phyloP scores from a whole-genome alignment of 192 early-diverging fungal genomes.

The Geosiphon pyriformis region DNA sequence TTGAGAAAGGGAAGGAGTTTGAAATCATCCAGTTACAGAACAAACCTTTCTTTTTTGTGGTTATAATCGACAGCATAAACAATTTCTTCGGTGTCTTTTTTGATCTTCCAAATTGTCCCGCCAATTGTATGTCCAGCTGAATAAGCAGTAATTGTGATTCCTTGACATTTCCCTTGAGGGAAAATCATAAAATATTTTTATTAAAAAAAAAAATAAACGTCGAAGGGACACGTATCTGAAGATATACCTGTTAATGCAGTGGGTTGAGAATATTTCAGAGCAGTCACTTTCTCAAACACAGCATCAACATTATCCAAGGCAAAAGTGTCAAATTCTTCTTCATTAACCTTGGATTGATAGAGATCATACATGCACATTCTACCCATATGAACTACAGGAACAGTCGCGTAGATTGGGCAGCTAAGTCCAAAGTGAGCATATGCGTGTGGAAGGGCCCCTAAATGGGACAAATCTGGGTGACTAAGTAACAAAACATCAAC shows the following conservation, averaged over 20 bases:
- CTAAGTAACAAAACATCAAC: constrained; percentile 87
- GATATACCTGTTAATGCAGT: constrained; percentile 55
- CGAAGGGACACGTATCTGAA: not conserved
- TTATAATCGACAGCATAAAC: constrained; percentile 97
- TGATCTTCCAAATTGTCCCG: constrained; percentile 95
- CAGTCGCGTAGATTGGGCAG: constrained; percentile 84
- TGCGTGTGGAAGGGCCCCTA: constrained; percentile 84
- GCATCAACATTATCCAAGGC: constrained; percentile 73
- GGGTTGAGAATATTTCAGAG: constrained; percentile 86
- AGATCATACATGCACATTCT: constrained; percentile 78
- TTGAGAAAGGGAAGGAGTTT: constrained; percentile 50
- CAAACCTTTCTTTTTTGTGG: constrained; percentile 84
- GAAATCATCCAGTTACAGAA: constrained; percentile 24
- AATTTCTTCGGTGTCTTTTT: constrained; percentile 89
- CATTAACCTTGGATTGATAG: constrained; percentile 59
- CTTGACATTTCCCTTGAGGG: constrained; percentile 62
- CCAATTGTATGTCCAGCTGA: constrained; percentile 92
- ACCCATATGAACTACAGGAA: constrained; percentile 92
- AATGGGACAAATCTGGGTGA: constrained; percentile 82
- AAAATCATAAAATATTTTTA: not conserved
- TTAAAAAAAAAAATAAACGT: not conserved
- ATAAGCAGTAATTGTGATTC: constrained; percentile 86
- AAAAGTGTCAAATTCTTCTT: constrained; percentile 72
- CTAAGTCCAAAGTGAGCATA: constrained; percentile 67
- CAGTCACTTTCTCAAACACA: constrained; percentile 76